Base-by-base conservation (phyloP, 164 flowering plant genomes). In the Nymphaea thermarum region DNA sequence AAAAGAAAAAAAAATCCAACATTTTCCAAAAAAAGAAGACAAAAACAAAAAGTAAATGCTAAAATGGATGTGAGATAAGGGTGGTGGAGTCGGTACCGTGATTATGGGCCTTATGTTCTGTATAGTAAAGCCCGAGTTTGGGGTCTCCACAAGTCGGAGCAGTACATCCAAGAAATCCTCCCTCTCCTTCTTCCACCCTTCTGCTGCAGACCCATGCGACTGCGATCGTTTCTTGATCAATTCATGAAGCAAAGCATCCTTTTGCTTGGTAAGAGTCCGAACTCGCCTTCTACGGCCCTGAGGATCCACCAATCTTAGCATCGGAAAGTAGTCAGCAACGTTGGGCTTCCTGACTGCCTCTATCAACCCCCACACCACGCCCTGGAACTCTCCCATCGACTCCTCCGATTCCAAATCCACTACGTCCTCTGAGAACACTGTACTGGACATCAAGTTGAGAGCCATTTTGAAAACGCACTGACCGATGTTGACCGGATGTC, bases 111-210 rank as follows among this genome's bases (percentile, higher is more conserved):
- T 25, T 0, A 25, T 25, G 36, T 25, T 25, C 36, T 25, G 36
- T 25, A 0, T 25, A 25, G 36, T 25, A 1, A 25, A 25, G 36
- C 36, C 36, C 1, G 36, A 25, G 36, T 25, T 25, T 25, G 36
- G 36, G 36, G 36, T 25, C 36, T 25, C 36, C 36, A 25, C 36
- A 25, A 25, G 36, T 25, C 36, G 36, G 45, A 72, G 73, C 25
- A 76, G 66, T 8, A 63, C 62, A 57, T 67, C 73, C 5, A 76
- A 25, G 8, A 66, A 8, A 57, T 75, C 77, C 43, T 62, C 16
- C 6, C 12, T 53, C n/a, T 10, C 15, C 43, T 25, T 17, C 36
- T 25, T 25, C 36, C 36, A 25, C 36, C 36, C 36, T 25, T 25
- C 36, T 25, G 36, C 1, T 25, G 36, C 36, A n/a, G 42, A 5